Percentiles rank a stretch among this genome's conserved stretches.
Evolutionary conservation across 441 rosid genomes (phyloP).

Genomic region (Sinapis alba): DNA sequence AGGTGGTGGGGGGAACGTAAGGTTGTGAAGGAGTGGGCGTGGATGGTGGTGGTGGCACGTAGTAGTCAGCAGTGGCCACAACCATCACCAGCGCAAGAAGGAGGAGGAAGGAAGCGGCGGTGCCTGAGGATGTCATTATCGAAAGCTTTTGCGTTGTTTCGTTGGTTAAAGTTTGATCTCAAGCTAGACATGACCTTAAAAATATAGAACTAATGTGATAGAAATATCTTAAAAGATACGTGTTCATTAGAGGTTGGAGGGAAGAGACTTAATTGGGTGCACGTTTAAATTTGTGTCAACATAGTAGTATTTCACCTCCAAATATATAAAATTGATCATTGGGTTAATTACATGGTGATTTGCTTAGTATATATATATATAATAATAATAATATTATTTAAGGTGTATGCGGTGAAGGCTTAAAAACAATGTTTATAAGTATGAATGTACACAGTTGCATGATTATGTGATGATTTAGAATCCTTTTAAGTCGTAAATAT

Average conservation of each 20-base stretch:
- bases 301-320: background rate
- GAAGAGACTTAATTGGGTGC: slow-evolving; percentile 28
- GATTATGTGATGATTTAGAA: background rate
- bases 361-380: too few species aligned
- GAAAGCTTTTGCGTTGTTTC: slow-evolving; percentile 10
- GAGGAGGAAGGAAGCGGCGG: slow-evolving; percentile 11
- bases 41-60: slow-evolving; percentile 17
- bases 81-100: slow-evolving; percentile 3
- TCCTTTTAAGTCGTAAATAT: background rate
- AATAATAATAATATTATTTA: too few species aligned
- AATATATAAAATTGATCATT: slow-evolving; percentile 7
- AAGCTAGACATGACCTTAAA: background rate
- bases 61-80: slow-evolving; percentile 37
- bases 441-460: background rate
- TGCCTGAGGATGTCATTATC: slow-evolving; percentile 18
- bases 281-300: slow-evolving; percentile 27
- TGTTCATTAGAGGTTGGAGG: slow-evolving; percentile 18
- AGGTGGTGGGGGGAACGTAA: slow-evolving; percentile 4
- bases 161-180: slow-evolving; percentile 1
- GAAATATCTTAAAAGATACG: slow-evolving; percentile 1
- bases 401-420: background rate
- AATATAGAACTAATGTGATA: background rate
- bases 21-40: background rate
- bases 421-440: background rate
- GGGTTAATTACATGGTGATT: background rate